Evolutionary conservation across 768 basidiomycete genomes (phyloP).

Genomic region (Albatrellus ellisii): DNA sequence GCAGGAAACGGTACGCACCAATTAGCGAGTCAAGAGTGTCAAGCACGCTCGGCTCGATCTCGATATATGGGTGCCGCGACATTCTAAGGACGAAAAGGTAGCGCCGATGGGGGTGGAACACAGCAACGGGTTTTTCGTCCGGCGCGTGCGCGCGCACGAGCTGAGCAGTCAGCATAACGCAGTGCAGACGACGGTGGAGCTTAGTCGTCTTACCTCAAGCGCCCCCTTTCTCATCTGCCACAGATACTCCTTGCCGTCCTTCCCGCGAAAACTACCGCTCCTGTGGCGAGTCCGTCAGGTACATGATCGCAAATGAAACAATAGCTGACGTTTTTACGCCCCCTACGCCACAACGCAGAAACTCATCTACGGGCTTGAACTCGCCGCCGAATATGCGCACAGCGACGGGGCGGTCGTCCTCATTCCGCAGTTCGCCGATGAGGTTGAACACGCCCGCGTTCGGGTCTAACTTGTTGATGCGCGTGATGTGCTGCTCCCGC

Average conservation of each 20-base stretch:
- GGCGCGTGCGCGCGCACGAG: conserved; percentile 20
- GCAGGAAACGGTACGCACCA: conserved; percentile 15
- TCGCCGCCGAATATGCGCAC: conserved; percentile 19
- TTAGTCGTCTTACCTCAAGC: conserved; percentile 13
- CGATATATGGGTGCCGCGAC: conserved; percentile 24
- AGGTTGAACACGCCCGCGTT: conserved; percentile 19
- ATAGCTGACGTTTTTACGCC: conserved; percentile 4
- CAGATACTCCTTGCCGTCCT: conserved; percentile 18
- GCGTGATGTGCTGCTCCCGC: conserved; percentile 24
- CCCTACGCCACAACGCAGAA: conserved; percentile 17
- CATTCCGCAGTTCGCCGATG: conserved; percentile 22
- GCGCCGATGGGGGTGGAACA: conserved; percentile 23
- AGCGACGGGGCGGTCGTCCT: conserved; percentile 17
- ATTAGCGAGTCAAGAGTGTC: conserved; percentile 25
- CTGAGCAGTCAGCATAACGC: conserved; percentile 9
- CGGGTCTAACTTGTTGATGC: conserved; percentile 21
- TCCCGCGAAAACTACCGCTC: conserved; percentile 16
- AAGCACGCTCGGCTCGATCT: conserved; percentile 20
- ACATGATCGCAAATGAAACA: conserved; percentile 4
- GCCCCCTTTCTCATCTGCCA: conserved; percentile 15
- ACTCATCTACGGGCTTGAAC: conserved; percentile 19
- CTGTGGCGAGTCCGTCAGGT: conserved; percentile 7
- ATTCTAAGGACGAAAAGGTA: conserved; percentile 22
- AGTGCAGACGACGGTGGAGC: background rate
- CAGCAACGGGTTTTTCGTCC: conserved; percentile 21